phyloP scores from a whole-genome alignment of 495 filamentous ascomycete species.

The Hypoxylon intermedium region DNA sequence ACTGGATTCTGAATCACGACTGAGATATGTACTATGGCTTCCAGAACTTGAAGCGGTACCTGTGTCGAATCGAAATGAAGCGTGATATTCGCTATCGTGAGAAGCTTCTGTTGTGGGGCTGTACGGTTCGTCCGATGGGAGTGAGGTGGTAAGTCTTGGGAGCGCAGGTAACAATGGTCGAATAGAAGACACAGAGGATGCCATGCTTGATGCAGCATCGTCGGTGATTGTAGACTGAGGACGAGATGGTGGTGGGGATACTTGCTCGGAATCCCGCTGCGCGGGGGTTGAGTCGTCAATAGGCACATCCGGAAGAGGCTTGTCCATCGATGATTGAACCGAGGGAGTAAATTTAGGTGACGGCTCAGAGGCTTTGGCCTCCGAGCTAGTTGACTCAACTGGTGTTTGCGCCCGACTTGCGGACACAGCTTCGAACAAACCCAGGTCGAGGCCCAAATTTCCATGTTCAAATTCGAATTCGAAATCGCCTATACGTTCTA shows the following conservation, averaged over 20 bases:
- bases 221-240: slow-evolving; percentile 47
- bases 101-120: slow-evolving; percentile 52
- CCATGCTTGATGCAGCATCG: slow-evolving; percentile 44
- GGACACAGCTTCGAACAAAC: slow-evolving; percentile 44
- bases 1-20: slow-evolving; percentile 83
- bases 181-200: slow-evolving; percentile 50
- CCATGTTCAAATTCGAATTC: slow-evolving; percentile 69
- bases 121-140: slow-evolving; percentile 53
- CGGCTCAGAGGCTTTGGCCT: slow-evolving; percentile 39
- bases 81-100: slow-evolving; percentile 54
- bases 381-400: slow-evolving; percentile 45
- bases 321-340: slow-evolving; percentile 32
- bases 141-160: slow-evolving; percentile 57
- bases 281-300: slow-evolving; percentile 54
- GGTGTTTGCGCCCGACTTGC: slow-evolving; percentile 48
- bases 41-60: slow-evolving; percentile 61
- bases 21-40: slow-evolving; percentile 75
- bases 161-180: slow-evolving; percentile 52
- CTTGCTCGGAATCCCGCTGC: slow-evolving; percentile 39
- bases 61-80: slow-evolving; percentile 56
- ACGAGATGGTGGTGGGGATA: slow-evolving; percentile 47
- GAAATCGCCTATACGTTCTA: slow-evolving; percentile 93
- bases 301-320: slow-evolving; percentile 45
- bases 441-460: slow-evolving; percentile 57
- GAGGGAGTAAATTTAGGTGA: slow-evolving; percentile 33